Evolutionary conservation across 164 flowering plant genomes (phyloP).

Genomic region (Kingdonia uniflora): DNA sequence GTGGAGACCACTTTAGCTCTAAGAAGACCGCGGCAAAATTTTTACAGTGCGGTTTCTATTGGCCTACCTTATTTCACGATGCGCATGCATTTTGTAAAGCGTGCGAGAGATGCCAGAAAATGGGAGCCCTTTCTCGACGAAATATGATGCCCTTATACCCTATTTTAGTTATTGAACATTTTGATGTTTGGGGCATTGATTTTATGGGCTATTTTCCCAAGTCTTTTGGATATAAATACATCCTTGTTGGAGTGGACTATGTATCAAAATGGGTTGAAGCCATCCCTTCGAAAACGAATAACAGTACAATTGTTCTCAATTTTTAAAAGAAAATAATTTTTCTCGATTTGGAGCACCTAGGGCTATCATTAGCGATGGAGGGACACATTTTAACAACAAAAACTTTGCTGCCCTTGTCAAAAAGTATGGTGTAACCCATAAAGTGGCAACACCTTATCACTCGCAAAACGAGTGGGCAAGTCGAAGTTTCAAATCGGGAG

Average conservation of each 20-base stretch:
- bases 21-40: neutral
- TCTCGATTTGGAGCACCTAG: no score
- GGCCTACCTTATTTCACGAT: constrained; percentile 4
- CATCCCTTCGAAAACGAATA: neutral
- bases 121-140: neutral
- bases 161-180: neutral
- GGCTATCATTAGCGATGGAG: no score
- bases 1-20: constrained; percentile 2
- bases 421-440: no score
- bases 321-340: no score
- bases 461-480: neutral
- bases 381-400: no score
- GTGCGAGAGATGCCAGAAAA: constrained; percentile 1
- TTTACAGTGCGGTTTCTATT: constrained; percentile 4
- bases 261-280: neutral
- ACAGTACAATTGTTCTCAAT: no score
- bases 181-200: constrained; percentile 1
- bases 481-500: neutral
- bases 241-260: neutral
- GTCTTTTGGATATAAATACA: neutral
- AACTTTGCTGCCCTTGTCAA: no score
- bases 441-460: no score
- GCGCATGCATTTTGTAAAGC: neutral
- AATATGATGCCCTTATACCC: constrained; percentile 3
- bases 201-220: neutral